These are phyloP conservation scores for Boletus fagicola DNA, from an alignment of 768 basidiomycete species.

Conservation along the genomic window DNA sequence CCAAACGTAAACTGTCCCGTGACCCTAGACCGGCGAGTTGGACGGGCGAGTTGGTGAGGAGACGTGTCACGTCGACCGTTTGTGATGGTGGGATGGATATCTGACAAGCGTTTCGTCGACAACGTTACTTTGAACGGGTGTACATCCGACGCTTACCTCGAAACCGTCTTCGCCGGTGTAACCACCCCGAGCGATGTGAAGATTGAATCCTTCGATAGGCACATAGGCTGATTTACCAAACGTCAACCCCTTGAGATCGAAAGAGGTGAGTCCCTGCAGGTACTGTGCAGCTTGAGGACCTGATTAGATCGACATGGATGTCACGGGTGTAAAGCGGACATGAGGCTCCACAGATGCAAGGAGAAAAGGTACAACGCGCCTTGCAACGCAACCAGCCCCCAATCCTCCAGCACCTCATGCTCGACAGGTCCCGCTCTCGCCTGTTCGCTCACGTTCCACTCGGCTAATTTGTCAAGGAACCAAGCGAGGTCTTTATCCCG, in stretches of 20 bases:
- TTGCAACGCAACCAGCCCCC: slow-evolving; percentile 90
- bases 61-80: slow-evolving; percentile 64
- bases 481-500: slow-evolving; percentile 78
- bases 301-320: slow-evolving; percentile 23
- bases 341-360: background rate
- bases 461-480: slow-evolving; percentile 62
- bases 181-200: slow-evolving; percentile 90
- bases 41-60: slow-evolving; percentile 62
- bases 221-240: slow-evolving; percentile 86
- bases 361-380: slow-evolving; percentile 45
- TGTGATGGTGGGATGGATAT: slow-evolving; percentile 85
- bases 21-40: slow-evolving; percentile 89
- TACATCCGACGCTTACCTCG: slow-evolving; percentile 52
- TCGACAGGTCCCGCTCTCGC: slow-evolving; percentile 62
- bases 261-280: slow-evolving; percentile 72
- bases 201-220: slow-evolving; percentile 55
- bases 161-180: slow-evolving; percentile 99
- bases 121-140: background rate
- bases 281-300: slow-evolving; percentile 82
- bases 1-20: slow-evolving; percentile 89
- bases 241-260: slow-evolving; percentile 68
- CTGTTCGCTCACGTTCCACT: slow-evolving; percentile 70
- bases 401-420: slow-evolving; percentile 75
- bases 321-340: background rate
- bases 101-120: slow-evolving; percentile 36